Evolutionary conservation across 768 basidiomycete species (phyloP), one percentile per base, ranked within the genome.

Genomic region (Pholiota microspora): DNA sequence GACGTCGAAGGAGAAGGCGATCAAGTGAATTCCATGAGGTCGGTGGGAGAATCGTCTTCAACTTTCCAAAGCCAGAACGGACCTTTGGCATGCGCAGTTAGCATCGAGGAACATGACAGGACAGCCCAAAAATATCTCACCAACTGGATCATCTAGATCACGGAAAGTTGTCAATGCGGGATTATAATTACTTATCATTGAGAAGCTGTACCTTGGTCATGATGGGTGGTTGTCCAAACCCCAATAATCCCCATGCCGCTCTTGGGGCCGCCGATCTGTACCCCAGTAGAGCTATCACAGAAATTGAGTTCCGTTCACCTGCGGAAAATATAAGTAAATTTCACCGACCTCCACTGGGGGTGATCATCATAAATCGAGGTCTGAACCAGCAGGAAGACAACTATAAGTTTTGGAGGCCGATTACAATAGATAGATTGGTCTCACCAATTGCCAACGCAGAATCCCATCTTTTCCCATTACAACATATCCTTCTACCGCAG

Each of bases 31-130:
- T 75, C 71, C 65, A 74, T 71, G 25, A 77, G 61, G 46, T 73
- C 62, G 5, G 66, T 62, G 12, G 72, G 64, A 61, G 66, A 64
- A 49, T 72, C 64, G 8, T 76, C 73, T 15, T 68, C 69, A 42
- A 80, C 79, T 67, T 85, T 86, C 78, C 83, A 86, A 59, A 88
- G 73, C 86, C 85, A 88, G 64, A 87, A 88, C 2, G 87, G 86
- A 38, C 86, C 86, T 87, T 59, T 9, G 21, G 15, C 21, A 28
- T 9, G 27, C 29, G 27, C 49, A 55, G 34, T 35, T 23, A 47
- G 24, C 13, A 42, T 25, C 31, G 7, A 15, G 28, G 23, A 23
- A 21, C 12, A 23, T 42, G 40, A 16, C 7, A 7, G 36, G 5
- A 34, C 9, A 9, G 13, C 38, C 27, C 23, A 23, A 40, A 9